A percentile compares a stretch with the other conserved stretches of the same genome.
These are phyloP conservation scores for Penicillium sumatraense DNA, from an alignment of 2,329 filamentous ascomycete genomes.

Conservation along the genomic window DNA sequence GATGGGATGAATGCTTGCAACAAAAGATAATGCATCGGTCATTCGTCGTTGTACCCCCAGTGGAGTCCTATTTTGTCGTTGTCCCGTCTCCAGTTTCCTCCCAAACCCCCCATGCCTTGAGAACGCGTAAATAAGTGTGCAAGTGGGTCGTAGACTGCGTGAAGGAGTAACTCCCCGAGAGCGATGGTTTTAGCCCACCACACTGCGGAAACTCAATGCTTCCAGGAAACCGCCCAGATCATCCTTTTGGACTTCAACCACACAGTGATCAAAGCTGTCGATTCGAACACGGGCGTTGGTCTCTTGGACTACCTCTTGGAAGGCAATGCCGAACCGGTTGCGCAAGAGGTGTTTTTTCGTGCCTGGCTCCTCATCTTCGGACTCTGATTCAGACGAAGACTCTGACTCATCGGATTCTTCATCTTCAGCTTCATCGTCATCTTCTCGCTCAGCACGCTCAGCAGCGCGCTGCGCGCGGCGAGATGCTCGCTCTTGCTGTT, in stretches of 20 bases:
- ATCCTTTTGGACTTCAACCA: conserved; percentile 97
- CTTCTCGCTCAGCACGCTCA: conserved; percentile 54
- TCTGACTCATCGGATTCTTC: conserved; percentile 70
- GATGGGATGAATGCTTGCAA: conserved; percentile 24
- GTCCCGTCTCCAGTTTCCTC: conserved; percentile 17
- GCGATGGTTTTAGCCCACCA: conserved; percentile 59
- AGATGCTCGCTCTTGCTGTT: conserved; percentile 66
- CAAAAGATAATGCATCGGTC: conserved; percentile 21
- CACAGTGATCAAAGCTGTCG: conserved; percentile 96
- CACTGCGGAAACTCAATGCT: conserved; percentile 86
- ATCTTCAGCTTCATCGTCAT: conserved; percentile 57
- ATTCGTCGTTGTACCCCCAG: conserved; percentile 20
- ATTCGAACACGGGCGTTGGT: conserved; percentile 88
- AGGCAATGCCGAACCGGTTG: conserved; percentile 92
- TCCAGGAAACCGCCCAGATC: conserved; percentile 90
- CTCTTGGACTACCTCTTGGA: conserved; percentile 91
- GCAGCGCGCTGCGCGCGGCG: conserved; percentile 64
- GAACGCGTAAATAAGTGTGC: conserved; percentile 17
- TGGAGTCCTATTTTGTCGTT: conserved; percentile 17
- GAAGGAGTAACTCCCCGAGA: conserved; percentile 16
- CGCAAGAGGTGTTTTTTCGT: conserved; percentile 71
- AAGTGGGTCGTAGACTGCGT: conserved; percentile 32
- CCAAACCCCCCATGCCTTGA: conserved; percentile 16
- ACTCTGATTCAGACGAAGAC: conserved; percentile 55
- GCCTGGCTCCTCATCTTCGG: conserved; percentile 59